Evolutionary conservation across 2,329 filamentous ascomycete species (phyloP).

Genomic region (Claviceps arundinis): DNA sequence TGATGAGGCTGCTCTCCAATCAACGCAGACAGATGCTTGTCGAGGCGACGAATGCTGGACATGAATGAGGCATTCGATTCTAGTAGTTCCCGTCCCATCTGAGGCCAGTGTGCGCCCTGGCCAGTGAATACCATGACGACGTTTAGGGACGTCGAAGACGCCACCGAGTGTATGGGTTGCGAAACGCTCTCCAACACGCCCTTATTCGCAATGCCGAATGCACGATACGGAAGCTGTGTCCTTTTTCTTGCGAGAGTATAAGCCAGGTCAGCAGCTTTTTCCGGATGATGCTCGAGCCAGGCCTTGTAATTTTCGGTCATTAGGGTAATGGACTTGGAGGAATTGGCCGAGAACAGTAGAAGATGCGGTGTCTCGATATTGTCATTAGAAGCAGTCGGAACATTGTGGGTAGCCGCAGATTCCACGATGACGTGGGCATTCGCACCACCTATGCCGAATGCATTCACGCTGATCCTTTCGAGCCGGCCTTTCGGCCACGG

Average conservation of each 20-base stretch:
- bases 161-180: neutral
- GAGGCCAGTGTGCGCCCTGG: constrained; percentile 31
- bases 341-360: neutral
- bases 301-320: neutral
- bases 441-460: constrained; percentile 23
- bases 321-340: neutral
- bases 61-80: constrained; percentile 5
- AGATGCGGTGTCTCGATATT: neutral
- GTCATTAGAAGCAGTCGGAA: neutral
- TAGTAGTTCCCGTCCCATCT: constrained; percentile 22
- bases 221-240: neutral
- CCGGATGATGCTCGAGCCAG: neutral
- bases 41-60: constrained; percentile 8
- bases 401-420: neutral
- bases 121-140: constrained; percentile 21
- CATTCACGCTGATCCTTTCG: constrained; percentile 17
- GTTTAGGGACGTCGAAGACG: neutral
- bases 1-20: neutral
- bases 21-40: neutral
- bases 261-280: neutral
- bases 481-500: constrained; percentile 22
- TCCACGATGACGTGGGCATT: constrained; percentile 18
- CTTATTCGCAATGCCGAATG: neutral
- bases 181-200: constrained; percentile 3
- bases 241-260: neutral